Conservation (phyloP, 441 rosid species). For the Biscutella laevigata region DNA sequence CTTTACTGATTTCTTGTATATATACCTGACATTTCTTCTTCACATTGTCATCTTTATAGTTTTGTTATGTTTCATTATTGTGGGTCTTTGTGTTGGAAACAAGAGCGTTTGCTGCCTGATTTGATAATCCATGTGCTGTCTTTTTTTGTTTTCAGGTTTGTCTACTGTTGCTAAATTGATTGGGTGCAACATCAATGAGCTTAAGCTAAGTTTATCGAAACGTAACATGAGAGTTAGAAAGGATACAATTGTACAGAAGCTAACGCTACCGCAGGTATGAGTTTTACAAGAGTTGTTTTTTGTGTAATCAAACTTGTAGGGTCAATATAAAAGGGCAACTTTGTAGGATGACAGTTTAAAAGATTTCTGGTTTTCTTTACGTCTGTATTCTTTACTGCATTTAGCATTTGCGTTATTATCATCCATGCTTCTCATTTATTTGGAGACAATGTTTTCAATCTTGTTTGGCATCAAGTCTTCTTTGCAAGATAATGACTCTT, state of each 20-base stretch:
- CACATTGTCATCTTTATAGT: neutral
- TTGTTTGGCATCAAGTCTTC: neutral
- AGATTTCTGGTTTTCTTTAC: neutral
- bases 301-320: neutral
- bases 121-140: too few relatives aligned
- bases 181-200: slow-evolving; percentile 62
- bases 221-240: slow-evolving; percentile 95
- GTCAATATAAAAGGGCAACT: neutral
- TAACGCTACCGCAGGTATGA: slow-evolving; percentile 80
- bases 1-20: neutral
- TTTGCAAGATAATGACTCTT: neutral
- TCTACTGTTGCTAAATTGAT: slow-evolving; percentile 68
- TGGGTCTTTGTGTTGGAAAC: slow-evolving; percentile 3
- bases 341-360: neutral
- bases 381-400: neutral
- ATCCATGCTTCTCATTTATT: neutral
- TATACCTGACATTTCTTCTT: neutral
- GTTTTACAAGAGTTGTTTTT: neutral
- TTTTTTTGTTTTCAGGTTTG: slow-evolving; percentile 45
- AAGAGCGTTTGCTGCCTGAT: neutral
- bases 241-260: slow-evolving; percentile 81
- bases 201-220: slow-evolving; percentile 73
- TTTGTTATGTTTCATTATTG: neutral
- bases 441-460: neutral
- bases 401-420: neutral